A percentile compares a stretch with the other conserved stretches of the same genome.
Evolutionary conservation across 1,139 yeast genomes (phyloP).

Genomic region (Suhomyces terraborum): DNA sequence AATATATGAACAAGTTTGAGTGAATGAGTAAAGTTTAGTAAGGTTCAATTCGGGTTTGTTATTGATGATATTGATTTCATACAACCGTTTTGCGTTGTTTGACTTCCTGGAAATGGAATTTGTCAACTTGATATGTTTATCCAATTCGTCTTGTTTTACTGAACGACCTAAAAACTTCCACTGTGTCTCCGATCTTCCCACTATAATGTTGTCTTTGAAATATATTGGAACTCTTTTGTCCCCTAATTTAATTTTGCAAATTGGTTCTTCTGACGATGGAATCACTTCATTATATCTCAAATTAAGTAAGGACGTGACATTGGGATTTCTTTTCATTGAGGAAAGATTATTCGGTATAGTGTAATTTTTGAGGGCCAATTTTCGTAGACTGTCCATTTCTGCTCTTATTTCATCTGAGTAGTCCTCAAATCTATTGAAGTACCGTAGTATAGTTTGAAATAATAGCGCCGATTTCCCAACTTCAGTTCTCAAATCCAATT

Average conservation of each 20-base stretch:
- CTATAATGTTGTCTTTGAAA: constrained; percentile 27
- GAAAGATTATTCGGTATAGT: constrained; percentile 31
- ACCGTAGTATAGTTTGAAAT: constrained; percentile 28
- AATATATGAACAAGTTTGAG: constrained; percentile 36
- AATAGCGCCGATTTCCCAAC: constrained; percentile 32
- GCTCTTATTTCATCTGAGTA: constrained; percentile 13
- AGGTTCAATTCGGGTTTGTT: constrained; percentile 25
- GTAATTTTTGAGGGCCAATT: constrained; percentile 29
- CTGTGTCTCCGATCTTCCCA: constrained; percentile 40
- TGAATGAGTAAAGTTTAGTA: constrained; percentile 30
- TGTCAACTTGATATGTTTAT: constrained; percentile 26
- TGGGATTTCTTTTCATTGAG: constrained; percentile 36
- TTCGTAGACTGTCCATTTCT: constrained; percentile 29
- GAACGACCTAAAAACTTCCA: constrained; percentile 46
- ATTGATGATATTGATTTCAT: constrained; percentile 24
- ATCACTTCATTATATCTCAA: constrained; percentile 37
- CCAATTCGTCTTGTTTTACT: constrained; percentile 23
- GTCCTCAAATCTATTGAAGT: constrained; percentile 20
- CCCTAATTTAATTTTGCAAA: constrained; percentile 20
- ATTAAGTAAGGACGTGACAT: constrained; percentile 29
- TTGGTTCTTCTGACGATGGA: constrained; percentile 17
- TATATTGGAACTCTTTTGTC: constrained; percentile 24
- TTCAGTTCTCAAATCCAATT: constrained; percentile 36
- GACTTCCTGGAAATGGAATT: constrained; percentile 29
- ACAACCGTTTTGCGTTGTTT: constrained; percentile 23